Base-by-base conservation (phyloP, 345 rosid species). In the Gossypium raimondii region DNA sequence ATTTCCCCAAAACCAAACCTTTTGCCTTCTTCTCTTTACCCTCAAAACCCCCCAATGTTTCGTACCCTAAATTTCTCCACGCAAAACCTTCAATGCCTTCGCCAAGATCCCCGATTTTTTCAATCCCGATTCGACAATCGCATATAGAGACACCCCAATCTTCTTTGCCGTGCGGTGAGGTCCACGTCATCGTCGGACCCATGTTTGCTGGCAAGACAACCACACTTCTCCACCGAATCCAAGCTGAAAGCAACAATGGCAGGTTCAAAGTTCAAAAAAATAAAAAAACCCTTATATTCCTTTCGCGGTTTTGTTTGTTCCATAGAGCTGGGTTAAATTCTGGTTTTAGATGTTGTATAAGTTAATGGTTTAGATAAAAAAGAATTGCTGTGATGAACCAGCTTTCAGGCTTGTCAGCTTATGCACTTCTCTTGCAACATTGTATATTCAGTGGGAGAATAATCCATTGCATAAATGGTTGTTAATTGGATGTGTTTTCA, bases 171-270 rank as follows among this genome's bases (percentile, higher is more conserved):
- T 80, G 85, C 18, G 88, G 98, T 2, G 93, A 90, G 84, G 78
- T 89, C 67, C 98, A 93, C 78, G 96, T 93, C 75, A 87, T 92
- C 24, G 87, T 92, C 7, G 98, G 85, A 24, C 89, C 93, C 18
- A 86, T 87, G 93, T 92, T 89, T 67, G 86, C 97, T 60, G 94
- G 90, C 12, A 88, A 89, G 73, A 91, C 98, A 7, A 92, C 93
- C 73, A 76, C 84, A 0, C 89, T 92, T 76, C 94, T 94, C 27
- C 97, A 82, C 29, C 85, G 94, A 27, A 83, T 90, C 62, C 89
- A 90, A 41, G 52, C 85, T 9, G 93, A 90, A 77, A 86, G 79
- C 70, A 70, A 70, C 52, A 80, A 64, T 43, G 86, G 82, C 88
- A 94, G 98, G 97, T 92, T 81, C 59, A 2, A 56, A 56, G 3